Base-by-base conservation (phyloP, 2,329 filamentous ascomycete genomes). In the Fusarium decemcellulare region DNA sequence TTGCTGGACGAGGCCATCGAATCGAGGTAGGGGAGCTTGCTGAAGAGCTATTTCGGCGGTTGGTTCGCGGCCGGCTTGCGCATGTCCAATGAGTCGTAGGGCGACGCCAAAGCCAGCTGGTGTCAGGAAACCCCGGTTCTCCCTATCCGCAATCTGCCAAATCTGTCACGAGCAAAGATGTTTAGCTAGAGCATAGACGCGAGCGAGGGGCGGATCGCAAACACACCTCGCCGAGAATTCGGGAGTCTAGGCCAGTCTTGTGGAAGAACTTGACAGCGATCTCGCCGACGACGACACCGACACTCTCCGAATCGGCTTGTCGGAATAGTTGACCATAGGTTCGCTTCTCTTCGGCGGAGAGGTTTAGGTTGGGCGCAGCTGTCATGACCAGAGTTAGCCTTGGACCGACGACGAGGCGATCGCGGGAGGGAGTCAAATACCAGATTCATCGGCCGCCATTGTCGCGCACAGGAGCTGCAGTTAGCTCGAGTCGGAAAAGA, bases 141-240 rank as follows among this genome's bases (percentile, higher is more conserved):
- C 95, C 72, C 90, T 94, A 83, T 99, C 96, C 73, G 96, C 95
- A 79, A 99, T 96, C 83, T 98, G 95, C 96, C 96, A 99, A 87
- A 99, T 98, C 93, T 97, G 81, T 68, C 10, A 52, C 39, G 18
- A 57, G 27, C 42, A 39, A 63, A 48, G 56, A 55, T 14, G 16
- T 52, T 61, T 50, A 63, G 44, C 34, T 47, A 32, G 44, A 50
- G 36, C 10, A 29, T n/a, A 18, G 30, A 18, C 10, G 43, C 18
- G 10, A 42, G 29, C 30, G 14, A 16, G 6, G 40, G 42, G 34
- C 29, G 29, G 23, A 47, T 47, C 18, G 30, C 48, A 18, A 40
- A 85, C 89, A 73, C 82, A 95, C 93, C 89, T 97, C 91, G 81
- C 95, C 96, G 63, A 99, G 87, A 51, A 96, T 87, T 67, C 93